phyloP scores from a whole-genome alignment of 2,329 filamentous ascomycete species.

The Metarhizium brunneum region DNA sequence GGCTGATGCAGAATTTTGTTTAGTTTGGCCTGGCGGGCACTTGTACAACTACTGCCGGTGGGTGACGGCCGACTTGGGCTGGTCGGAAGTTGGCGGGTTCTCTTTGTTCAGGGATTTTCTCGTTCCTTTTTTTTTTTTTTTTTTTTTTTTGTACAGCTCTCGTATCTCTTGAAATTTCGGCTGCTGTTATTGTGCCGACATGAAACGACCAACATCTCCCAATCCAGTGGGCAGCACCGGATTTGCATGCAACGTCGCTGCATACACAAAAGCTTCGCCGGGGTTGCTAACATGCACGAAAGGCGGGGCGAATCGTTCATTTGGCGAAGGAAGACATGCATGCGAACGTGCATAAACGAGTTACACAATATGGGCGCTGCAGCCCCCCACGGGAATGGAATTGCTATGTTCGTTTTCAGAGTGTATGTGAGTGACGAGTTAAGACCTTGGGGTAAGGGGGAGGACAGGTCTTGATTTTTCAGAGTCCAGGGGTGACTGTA shows the following conservation, averaged over 20 bases:
- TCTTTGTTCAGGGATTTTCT: neutral
- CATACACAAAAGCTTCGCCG: neutral
- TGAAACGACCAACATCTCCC: slow-evolving; percentile 1
- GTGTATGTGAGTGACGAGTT: neutral
- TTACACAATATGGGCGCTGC: neutral
- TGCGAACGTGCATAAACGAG: neutral
- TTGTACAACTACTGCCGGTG: neutral
- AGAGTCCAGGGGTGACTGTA: neutral
- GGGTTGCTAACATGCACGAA: neutral
- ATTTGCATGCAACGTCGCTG: neutral
- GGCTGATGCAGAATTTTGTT: neutral
- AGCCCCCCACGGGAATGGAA: neutral
- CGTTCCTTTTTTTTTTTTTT: neutral
- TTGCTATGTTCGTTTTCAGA: neutral
- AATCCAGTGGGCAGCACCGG: neutral
- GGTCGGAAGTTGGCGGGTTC: neutral
- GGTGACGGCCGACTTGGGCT: neutral
- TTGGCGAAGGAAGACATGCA: neutral
- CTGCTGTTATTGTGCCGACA: slow-evolving; percentile 2
- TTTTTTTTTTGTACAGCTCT: slow-evolving; percentile 2
- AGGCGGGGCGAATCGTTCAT: neutral
- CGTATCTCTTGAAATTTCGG: neutral
- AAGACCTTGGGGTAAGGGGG: neutral
- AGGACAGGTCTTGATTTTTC: neutral
- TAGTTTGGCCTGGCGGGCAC: neutral